These are phyloP conservation scores for Neurospora tetraspora DNA, from an alignment of 495 filamentous ascomycete species.

Conservation along the genomic window DNA sequence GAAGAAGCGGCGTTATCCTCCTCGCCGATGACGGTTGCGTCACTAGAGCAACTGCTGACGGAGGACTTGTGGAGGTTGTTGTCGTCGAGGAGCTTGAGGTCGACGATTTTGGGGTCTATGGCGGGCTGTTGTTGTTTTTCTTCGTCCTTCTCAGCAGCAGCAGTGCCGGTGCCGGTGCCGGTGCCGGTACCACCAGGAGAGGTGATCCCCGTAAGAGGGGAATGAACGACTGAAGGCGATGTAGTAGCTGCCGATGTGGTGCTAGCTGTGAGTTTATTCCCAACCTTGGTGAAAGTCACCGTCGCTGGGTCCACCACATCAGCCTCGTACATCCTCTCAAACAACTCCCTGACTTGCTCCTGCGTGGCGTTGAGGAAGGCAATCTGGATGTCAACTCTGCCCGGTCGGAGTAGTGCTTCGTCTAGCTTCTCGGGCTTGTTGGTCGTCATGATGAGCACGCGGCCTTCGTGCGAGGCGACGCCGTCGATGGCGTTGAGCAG, in stretches of 20 bases:
- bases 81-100: background rate
- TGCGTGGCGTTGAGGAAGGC: slow-evolving; percentile 55
- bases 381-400: slow-evolving; percentile 65
- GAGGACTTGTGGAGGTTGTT: background rate
- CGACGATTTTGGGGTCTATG: background rate
- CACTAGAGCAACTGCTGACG: slow-evolving; percentile 1
- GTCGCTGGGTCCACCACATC: slow-evolving; percentile 6
- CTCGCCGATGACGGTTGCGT: slow-evolving; percentile 6
- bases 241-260: background rate
- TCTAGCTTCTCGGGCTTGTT: slow-evolving; percentile 70
- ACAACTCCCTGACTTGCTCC: slow-evolving; percentile 55
- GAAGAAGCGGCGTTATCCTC: background rate
- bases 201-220: background rate
- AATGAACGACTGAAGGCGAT: background rate
- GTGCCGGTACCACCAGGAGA: background rate
- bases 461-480: slow-evolving; percentile 70
- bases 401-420: slow-evolving; percentile 63
- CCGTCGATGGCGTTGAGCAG: slow-evolving; percentile 80
- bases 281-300: background rate
- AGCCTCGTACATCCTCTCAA: slow-evolving; percentile 59
- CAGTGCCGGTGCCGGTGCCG: background rate
- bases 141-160: background rate
- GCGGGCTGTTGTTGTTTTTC: background rate
- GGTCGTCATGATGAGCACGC: slow-evolving; percentile 76
- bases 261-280: background rate